These are phyloP conservation scores for Excoecaria cochinchinensis DNA, from an alignment of 345 rosid genomes.

Conservation along the genomic window DNA sequence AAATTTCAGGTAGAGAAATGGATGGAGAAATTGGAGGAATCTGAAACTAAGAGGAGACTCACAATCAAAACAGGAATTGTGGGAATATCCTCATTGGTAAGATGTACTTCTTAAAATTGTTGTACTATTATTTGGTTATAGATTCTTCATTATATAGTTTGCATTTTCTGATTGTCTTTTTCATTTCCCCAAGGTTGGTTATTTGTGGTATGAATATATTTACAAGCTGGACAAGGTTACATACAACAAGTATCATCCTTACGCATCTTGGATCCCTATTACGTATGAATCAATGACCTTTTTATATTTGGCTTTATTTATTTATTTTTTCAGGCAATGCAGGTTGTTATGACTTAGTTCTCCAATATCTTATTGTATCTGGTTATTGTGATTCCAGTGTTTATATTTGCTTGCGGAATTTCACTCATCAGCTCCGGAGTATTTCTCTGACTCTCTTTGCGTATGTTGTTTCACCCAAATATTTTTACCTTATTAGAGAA, in stretches of 20 bases:
- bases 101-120: conserved; percentile 27
- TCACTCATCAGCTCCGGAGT: conserved; percentile 75
- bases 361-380: conserved; percentile 21
- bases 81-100: conserved; percentile 51
- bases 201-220: conserved; percentile 84
- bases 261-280: conserved; percentile 99
- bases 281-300: conserved; percentile 49
- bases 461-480: conserved; percentile 44
- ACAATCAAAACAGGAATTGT: conserved; percentile 64
- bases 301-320: not conserved
- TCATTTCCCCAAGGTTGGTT: conserved; percentile 66
- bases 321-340: not conserved
- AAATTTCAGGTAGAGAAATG: conserved; percentile 80
- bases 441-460: conserved; percentile 76
- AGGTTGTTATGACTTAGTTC: not conserved
- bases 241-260: conserved; percentile 94
- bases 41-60: conserved; percentile 64
- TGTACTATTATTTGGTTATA: conserved; percentile 4
- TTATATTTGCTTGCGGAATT: conserved; percentile 88
- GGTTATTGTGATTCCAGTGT: conserved; percentile 50
- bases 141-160: conserved; percentile 10
- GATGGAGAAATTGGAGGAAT: conserved; percentile 97
- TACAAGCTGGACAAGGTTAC: conserved; percentile 89
- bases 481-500: not conserved
- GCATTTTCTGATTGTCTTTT: conserved; percentile 2